Base-by-base conservation (phyloP, 352 stramenopile species). In the Phytophthora pseudosyringae region DNA sequence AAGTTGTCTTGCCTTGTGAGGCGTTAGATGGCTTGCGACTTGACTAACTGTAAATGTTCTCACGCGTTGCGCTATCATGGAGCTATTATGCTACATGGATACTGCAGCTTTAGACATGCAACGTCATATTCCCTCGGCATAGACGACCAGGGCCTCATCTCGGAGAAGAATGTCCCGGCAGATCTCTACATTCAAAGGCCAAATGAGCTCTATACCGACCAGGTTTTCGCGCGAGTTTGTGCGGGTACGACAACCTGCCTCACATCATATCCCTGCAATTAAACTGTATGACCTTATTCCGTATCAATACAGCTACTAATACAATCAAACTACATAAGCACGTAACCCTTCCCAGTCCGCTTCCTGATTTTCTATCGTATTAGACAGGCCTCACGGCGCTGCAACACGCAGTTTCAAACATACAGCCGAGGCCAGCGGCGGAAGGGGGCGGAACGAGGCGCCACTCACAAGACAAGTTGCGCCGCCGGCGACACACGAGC, bases 131-230 rank as follows among this genome's bases (percentile, higher is more conserved):
- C 47, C 47, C 18, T 35, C 16, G 59, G 59, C n/a, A 62, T 53
- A 62, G 59, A 61, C 51, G 39, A 4, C 31, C 5, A 38, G 13
- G 8, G 13, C 36, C 50, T 58, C 36, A 58, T 58, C 50, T 49
- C 11, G 38, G 18, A 43, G 48, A 55, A 52, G n/a, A 51, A 13
- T 38, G 49, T 56, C 40, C 29, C 7, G 15, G 16, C 57, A 57
- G 45, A 64, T 58, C 55, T 15, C 41, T 15, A n/a, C n/a, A n/a
- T 43, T 49, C 21, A 57, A 56, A 55, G 4, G 16, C 21, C 31
- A 46, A 38, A 3, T 25, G 25, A 35, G 16, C 59, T 39, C 61
- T 69, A 64, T 69, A 49, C 61, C 61, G 36, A 68, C 25, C 60
- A 68, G 52, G 31, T 56, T 41, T 44, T 62, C n/a, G 25, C 29